A percentile compares a stretch with the other conserved stretches of the same genome.
Evolutionary conservation across 192 early-diverging fungal genomes (phyloP).

Genomic region (Lobosporangium transversale): DNA sequence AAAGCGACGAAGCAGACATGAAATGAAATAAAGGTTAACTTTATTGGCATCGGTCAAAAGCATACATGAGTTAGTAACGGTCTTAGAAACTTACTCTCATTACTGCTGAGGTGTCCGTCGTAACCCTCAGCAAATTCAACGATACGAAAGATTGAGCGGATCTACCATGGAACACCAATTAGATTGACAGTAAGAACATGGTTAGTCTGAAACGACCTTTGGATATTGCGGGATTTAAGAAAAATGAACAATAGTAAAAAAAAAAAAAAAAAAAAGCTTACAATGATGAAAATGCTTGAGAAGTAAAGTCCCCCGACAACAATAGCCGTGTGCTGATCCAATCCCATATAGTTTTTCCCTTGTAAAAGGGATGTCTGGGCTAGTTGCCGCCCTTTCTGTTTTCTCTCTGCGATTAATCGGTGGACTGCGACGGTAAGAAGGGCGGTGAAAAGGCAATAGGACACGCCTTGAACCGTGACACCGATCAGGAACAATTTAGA

Average conservation of each 20-base stretch:
- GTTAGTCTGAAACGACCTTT: too few species aligned
- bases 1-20: not conserved
- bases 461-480: constrained; percentile 27
- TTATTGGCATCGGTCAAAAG: not conserved
- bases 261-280: too few species aligned
- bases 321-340: not conserved
- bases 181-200: not conserved
- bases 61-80: not conserved
- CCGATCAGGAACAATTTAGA: constrained; percentile 26
- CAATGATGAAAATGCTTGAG: constrained; percentile 33
- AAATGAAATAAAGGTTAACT: not conserved
- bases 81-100: constrained; percentile 17
- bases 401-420: constrained; percentile 20
- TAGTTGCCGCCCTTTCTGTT: too few species aligned
- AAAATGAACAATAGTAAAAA: too few species aligned
- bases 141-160: constrained; percentile 34
- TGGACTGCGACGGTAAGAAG: constrained; percentile 10
- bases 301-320: constrained; percentile 13
- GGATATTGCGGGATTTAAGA: too few species aligned
- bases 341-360: not conserved
- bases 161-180: not conserved
- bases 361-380: not conserved
- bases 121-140: constrained; percentile 29
- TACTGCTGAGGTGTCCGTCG: constrained; percentile 9
- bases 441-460: constrained; percentile 19